phyloP scores from a whole-genome alignment of 768 basidiomycete species.

The Daedaleopsis sinensis region DNA sequence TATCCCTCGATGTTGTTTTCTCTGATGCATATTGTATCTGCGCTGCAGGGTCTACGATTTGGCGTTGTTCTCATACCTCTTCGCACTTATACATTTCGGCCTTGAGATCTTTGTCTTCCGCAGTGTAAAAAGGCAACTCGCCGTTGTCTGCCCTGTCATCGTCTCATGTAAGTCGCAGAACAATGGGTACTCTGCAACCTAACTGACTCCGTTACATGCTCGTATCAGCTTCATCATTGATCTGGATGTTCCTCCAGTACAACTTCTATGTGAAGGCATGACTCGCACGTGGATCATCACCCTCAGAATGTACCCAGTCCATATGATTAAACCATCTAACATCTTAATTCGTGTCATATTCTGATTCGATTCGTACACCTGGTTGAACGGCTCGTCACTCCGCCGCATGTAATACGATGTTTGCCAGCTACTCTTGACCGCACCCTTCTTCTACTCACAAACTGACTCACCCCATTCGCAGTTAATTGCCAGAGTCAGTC shows the following conservation, averaged over 20 bases:
- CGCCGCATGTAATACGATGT: too few species aligned
- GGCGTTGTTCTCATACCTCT: constrained; percentile 83
- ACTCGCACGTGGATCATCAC: constrained; percentile 4
- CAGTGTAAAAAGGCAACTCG: constrained; percentile 62
- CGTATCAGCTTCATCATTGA: constrained; percentile 58
- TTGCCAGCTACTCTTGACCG: too few species aligned
- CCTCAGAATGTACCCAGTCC: neutral
- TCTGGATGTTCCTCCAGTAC: constrained; percentile 89
- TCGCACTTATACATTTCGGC: constrained; percentile 88
- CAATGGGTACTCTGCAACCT: neutral
- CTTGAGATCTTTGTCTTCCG: constrained; percentile 86
- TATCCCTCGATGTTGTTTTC: too few species aligned
- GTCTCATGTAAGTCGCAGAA: constrained; percentile 76
- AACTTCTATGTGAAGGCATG: constrained; percentile 68
- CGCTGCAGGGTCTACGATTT: constrained; percentile 81
- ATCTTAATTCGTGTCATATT: too few species aligned
- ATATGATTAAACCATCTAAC: too few species aligned
- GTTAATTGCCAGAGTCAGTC: too few species aligned
- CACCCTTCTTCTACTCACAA: too few species aligned
- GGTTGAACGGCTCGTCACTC: too few species aligned
- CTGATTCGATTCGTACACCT: too few species aligned
- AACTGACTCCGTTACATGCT: constrained; percentile 1
- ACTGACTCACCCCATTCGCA: too few species aligned
- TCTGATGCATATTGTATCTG: too few species aligned
- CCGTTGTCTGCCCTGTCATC: constrained; percentile 73